A percentile compares a stretch with the other conserved stretches of the same genome.
Conservation (phyloP, 2,329 filamentous ascomycete genomes). For the Colletotrichum viniferum region DNA sequence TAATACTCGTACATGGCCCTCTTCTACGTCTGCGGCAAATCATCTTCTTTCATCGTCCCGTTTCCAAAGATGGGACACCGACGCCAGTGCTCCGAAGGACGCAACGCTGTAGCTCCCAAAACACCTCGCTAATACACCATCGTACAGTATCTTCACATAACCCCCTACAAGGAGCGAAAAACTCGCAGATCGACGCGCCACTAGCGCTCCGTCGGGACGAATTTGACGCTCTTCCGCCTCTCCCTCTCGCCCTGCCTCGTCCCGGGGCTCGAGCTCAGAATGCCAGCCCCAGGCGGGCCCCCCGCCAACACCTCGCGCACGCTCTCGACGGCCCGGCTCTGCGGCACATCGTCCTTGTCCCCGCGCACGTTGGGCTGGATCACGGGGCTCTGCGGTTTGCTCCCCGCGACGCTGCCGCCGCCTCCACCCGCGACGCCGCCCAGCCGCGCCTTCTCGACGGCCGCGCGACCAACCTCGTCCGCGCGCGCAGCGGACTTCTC, state of each 20-base stretch:
- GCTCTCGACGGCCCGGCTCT: slow-evolving; percentile 65
- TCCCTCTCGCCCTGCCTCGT: slow-evolving; percentile 49
- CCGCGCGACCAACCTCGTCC: slow-evolving; percentile 57
- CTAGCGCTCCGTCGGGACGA: slow-evolving; percentile 47
- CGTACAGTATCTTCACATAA: background rate
- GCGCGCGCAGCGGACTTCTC: slow-evolving; percentile 48
- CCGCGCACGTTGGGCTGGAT: slow-evolving; percentile 39
- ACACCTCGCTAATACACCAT: background rate
- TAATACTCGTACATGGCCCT: background rate
- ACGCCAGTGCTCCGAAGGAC: background rate
- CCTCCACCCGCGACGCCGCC: slow-evolving; percentile 17
- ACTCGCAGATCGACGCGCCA: background rate
- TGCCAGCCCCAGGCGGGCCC: slow-evolving; percentile 24
- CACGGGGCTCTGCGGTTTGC: slow-evolving; percentile 30
- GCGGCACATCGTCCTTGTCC: slow-evolving; percentile 59
- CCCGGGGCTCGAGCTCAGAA: slow-evolving; percentile 57
- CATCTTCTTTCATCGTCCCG: background rate
- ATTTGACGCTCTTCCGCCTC: slow-evolving; percentile 69
- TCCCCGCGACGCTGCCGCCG: slow-evolving; percentile 15
- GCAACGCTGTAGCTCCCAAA: background rate
- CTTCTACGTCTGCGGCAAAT: background rate
- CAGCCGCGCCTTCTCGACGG: slow-evolving; percentile 44
- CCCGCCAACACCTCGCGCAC: slow-evolving; percentile 57
- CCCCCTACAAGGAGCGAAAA: background rate
- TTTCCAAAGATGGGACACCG: background rate